Evolutionary conservation across 1,139 yeast species (phyloP).

Genomic region (Pichia sp.): DNA sequence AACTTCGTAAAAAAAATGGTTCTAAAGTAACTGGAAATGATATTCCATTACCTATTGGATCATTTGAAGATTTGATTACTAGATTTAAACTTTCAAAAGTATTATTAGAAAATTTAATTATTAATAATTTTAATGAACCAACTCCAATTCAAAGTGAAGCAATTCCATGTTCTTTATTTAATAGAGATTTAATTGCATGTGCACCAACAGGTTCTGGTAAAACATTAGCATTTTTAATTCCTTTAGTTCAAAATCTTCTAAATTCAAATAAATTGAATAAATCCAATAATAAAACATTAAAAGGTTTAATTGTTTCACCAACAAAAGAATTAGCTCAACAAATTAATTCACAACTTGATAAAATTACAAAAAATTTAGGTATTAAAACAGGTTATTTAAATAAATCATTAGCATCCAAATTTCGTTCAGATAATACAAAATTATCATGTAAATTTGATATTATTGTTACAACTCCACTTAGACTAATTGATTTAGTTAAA

Average conservation of each 20-base stretch:
- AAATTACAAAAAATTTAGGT: slow-evolving; percentile 48
- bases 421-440: slow-evolving; percentile 50
- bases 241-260: slow-evolving; percentile 57
- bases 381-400: slow-evolving; percentile 65
- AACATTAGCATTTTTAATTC: slow-evolving; percentile 85
- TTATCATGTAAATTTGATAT: slow-evolving; percentile 59
- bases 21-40: slow-evolving; percentile 27
- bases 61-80: slow-evolving; percentile 70
- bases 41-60: slow-evolving; percentile 80
- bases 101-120: slow-evolving; percentile 58
- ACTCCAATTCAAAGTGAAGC: slow-evolving; percentile 87
- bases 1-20: slow-evolving; percentile 24
- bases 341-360: slow-evolving; percentile 64
- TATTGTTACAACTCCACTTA: slow-evolving; percentile 78
- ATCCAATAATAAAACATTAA: slow-evolving; percentile 40
- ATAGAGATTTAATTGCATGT: slow-evolving; percentile 40
- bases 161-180: slow-evolving; percentile 28
- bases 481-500: slow-evolving; percentile 75
- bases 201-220: slow-evolving; percentile 99
- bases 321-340: slow-evolving; percentile 90
- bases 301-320: slow-evolving; percentile 83
- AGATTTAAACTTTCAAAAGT: slow-evolving; percentile 62
- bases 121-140: slow-evolving; percentile 72
- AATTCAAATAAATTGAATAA: slow-evolving; percentile 17
- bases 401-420: slow-evolving; percentile 67